Base-by-base conservation (phyloP, 2,329 filamentous ascomycete species). In the Fonsecaea erecta region DNA sequence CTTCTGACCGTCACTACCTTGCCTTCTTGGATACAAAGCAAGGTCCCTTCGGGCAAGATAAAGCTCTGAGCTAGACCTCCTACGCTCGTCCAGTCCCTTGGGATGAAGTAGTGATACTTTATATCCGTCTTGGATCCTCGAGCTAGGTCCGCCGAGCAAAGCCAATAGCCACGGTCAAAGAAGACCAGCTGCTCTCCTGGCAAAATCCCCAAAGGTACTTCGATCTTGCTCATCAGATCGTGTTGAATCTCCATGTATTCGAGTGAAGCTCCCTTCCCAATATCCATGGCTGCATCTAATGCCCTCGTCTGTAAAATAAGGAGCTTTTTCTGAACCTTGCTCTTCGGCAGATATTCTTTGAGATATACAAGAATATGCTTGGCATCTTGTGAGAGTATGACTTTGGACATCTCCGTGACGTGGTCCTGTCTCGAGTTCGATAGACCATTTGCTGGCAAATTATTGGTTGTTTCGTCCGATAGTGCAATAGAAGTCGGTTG, bases 101-200 rank as follows among this genome's bases (percentile, higher is more conserved):
- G 63, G 53, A 66, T 59, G 52, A 66, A 66, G 40, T 66, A 66
- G 37, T 66, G 63, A 14, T 60, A 60, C 34, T 12, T 57, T 1
- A 59, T 24, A 30, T 37, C 30, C 3, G 28, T 9, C 4, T 26
- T 8, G 3, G 57, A 12, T 21, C 24, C n/a, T n/a, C n/a, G n/a
- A 16, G 14, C 26, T 18, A 65, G 30, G 26, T 9, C 8, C 8
- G 52, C 26, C 9, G 63, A 61, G 52, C 63, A 65, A 1, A 65
- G 34, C 63, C 63, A 65, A 24, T 57, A 52, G 18, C 61, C 63
- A 9, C 52, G 26, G 30, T 65, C 57, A 9, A 65, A 34, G 21
- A 60, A 65, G 35, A 61, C 26, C 1, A 65, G 28, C 32, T 37
- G 35, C 12, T 30, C n/a, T 18, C 58, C 63, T 9, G 57, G 21